phyloP scores from a whole-genome alignment of 192 early-diverging fungal genomes.

The Jimgerdemannia flammicorona region DNA sequence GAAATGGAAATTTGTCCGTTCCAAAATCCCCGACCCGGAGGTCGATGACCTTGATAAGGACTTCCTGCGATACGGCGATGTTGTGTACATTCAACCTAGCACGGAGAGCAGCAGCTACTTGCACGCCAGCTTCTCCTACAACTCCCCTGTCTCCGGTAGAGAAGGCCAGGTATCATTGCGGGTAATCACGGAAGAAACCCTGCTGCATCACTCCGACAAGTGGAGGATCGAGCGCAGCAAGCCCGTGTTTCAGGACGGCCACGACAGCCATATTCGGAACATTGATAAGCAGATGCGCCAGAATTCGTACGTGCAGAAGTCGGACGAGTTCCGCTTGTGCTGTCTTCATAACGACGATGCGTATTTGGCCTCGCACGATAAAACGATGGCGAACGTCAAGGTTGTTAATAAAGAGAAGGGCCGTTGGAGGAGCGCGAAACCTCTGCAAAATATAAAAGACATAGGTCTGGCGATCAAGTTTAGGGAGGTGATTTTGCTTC shows the following conservation, averaged over 20 bases:
- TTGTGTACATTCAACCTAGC: neutral
- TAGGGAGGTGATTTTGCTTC: neutral
- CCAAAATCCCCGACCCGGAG: neutral
- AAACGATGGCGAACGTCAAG: neutral
- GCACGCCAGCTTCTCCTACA: neutral
- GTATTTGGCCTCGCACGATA: neutral
- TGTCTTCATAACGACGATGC: neutral
- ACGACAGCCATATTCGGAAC: neutral
- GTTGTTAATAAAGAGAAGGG: neutral
- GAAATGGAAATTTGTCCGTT: neutral
- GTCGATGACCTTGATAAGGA: neutral
- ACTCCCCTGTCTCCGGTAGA: neutral
- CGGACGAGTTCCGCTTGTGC: neutral
- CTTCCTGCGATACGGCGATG: neutral
- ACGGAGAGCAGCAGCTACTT: neutral
- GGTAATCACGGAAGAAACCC: neutral
- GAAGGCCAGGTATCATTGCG: neutral
- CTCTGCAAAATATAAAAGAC: neutral
- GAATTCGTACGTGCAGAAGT: neutral
- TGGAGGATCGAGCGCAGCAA: neutral
- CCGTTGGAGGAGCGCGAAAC: neutral
- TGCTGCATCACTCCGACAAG: neutral
- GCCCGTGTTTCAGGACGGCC: neutral
- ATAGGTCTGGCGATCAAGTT: neutral
- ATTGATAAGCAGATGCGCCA: neutral